Base-by-base conservation (phyloP, 2,329 filamentous ascomycete genomes). In the Penicillium aurantiogriseum region DNA sequence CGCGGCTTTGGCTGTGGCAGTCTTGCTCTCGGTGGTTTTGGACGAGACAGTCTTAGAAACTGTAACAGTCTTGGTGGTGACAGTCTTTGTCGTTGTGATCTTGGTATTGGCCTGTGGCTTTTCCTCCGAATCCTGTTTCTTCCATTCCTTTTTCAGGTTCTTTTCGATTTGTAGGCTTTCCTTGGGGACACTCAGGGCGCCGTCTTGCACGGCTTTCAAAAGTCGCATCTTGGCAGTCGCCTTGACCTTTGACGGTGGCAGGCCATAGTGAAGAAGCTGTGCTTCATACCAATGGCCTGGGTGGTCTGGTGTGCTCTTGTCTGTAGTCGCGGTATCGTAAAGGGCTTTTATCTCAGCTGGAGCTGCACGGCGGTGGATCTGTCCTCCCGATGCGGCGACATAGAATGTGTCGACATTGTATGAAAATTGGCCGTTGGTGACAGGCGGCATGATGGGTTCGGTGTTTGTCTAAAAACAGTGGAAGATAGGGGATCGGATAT, bases 241-340 rank as follows among this genome's bases (percentile, higher is more conserved):
- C 71, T 88, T 88, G 48, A 79, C 79, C 65, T 85, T 85, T 25
- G 82, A 84, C 0, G 79, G 77, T 10, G 74, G 76, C 0, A 88
- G 75, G 1, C 83, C 84, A 71, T 88, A 88, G 71, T 88, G 85
- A 6, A 85, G 71, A 11, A 87, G 77, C 62, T 88, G 84, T 0
- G 85, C 84, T 59, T 85, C 80, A 59, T 85, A 88, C 81, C 81
- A 88, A 61, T 87, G 83, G 0, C 78, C 84, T 1, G 84, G 80
- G 44, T 79, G 80, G 63, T 86, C 82, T 45, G 80, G 77, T 21
- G 39, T 42, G 13, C 52, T 50, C 4, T 39, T 54, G 25, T 54
- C 46, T 27, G 35, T 25, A n/a, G 15, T 19, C 6, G 59, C 49
- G 25, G 63, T 54, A 21, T 68, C 57, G 60, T 82, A 80, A 49